Base-by-base conservation (phyloP, 1,139 yeast species). In the Diutina mesorugosa region DNA sequence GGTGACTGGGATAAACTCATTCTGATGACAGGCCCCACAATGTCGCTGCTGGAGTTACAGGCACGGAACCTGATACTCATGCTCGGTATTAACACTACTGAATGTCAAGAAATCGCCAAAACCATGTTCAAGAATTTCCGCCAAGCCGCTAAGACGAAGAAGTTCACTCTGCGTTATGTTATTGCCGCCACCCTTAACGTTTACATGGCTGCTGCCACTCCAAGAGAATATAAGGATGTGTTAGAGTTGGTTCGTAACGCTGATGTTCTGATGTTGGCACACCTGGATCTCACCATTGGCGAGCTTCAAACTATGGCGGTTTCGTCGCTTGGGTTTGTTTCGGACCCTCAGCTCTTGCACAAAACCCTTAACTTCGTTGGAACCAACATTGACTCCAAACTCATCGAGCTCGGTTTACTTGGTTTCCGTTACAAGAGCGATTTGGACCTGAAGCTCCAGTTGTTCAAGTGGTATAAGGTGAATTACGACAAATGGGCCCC, bases 171-270 rank as follows among this genome's bases (percentile, higher is more conserved):
- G 1, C 70, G 69, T 56, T 80, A 78, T 60, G 59, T 84, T 18
- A 60, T 72, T 38, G 63, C 72, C 14, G 62, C 72, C 9, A 64
- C 71, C 45, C 69, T 73, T 61, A 72, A 69, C 57, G 62, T 68
- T 76, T 38, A 67, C 71, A 47, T 71, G 66, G 55, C 67, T 55
- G 65, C 69, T 29, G 73, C 75, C 5, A 70, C 66, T 38, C 69
- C 73, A 57, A 78, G 80, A 60, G 83, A 79, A 48, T 84, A 83
- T 72, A 84, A 84, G 65, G 82, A 79, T 61, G 67, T 83, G 2
- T 68, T 77, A 48, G 80, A 78, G 48, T 65, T 83, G 26, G 78
- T 78, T 9, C 80, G 81, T 59, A 76, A 76, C 59, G 73, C 84
- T 10, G 71, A 76, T 55, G 67, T 68, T 10, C 69, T 75, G 18